Conservation (phyloP, 192 early-diverging fungal genomes). For the Coemansia sp. region DNA sequence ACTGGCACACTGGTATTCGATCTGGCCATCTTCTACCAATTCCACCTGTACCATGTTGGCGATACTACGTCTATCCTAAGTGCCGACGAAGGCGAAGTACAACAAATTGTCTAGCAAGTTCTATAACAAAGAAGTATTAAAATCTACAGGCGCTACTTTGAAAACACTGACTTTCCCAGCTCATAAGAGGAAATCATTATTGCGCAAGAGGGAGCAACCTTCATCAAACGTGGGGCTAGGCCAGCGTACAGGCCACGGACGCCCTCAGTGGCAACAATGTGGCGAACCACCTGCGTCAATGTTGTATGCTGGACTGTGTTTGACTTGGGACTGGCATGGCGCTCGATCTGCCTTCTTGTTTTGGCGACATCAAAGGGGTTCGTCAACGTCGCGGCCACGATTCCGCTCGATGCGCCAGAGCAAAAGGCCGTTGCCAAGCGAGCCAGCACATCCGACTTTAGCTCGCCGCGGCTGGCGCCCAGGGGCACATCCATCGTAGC, state of each 20-base stretch:
- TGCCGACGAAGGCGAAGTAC: not conserved
- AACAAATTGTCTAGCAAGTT: not conserved
- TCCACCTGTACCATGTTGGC: constrained; percentile 54
- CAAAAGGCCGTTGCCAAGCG: constrained; percentile 75
- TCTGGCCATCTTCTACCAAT: constrained; percentile 68
- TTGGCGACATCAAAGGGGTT: constrained; percentile 98
- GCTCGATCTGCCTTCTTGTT: constrained; percentile 80
- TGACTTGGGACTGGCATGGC: constrained; percentile 23
- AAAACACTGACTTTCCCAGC: constrained; percentile 60
- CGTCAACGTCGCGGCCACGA: constrained; percentile 83
- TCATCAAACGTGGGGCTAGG: constrained; percentile 75
- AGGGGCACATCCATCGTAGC: not conserved
- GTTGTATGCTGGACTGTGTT: constrained; percentile 22
- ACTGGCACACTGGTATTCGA: constrained; percentile 71
- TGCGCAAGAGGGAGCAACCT: constrained; percentile 89
- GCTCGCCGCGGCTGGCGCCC: not conserved
- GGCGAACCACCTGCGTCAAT: constrained; percentile 29
- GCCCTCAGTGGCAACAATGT: constrained; percentile 47
- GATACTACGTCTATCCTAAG: not conserved
- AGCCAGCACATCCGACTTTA: constrained; percentile 5
- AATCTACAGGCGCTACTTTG: not conserved
- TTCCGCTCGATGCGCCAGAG: constrained; percentile 84
- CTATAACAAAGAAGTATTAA: not conserved
- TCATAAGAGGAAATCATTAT: constrained; percentile 96
- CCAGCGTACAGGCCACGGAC: constrained; percentile 49